These are phyloP conservation scores for Hibiscus trionum DNA, from an alignment of 345 rosid genomes.

Conservation along the genomic window DNA sequence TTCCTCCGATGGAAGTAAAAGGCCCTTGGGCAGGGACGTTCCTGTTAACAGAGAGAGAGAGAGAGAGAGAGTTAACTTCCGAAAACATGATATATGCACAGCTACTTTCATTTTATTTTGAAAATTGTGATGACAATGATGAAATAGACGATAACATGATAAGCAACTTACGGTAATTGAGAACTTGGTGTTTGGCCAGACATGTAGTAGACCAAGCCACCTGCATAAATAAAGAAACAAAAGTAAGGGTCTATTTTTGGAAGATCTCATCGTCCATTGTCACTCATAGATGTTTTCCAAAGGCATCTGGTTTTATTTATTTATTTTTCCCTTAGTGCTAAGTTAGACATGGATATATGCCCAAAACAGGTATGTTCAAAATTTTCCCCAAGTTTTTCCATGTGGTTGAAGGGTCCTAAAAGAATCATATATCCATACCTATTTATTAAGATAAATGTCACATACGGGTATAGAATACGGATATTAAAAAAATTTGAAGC, in stretches of 20 bases:
- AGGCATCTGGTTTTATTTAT: background rate
- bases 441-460: background rate
- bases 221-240: constrained; percentile 32
- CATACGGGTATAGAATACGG: background rate
- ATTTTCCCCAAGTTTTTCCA: too few relatives aligned
- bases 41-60: constrained; percentile 29
- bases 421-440: background rate
- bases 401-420: too few relatives aligned
- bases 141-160: background rate
- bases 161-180: constrained; percentile 59
- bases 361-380: background rate
- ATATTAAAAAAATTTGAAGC: background rate
- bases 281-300: background rate
- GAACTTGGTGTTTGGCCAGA: constrained; percentile 53
- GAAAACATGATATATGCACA: background rate
- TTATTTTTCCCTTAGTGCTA: background rate
- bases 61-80: background rate
- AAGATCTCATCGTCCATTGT: background rate
- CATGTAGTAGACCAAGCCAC: constrained; percentile 60
- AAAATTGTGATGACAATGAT: background rate
- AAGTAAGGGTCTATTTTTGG: background rate
- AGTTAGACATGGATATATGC: background rate
- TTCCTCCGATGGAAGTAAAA: constrained; percentile 77
- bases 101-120: background rate
- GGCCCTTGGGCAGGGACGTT: constrained; percentile 56